These are phyloP conservation scores for Daldinia concentrica DNA, from an alignment of 495 filamentous ascomycete genomes.

Conservation along the genomic window DNA sequence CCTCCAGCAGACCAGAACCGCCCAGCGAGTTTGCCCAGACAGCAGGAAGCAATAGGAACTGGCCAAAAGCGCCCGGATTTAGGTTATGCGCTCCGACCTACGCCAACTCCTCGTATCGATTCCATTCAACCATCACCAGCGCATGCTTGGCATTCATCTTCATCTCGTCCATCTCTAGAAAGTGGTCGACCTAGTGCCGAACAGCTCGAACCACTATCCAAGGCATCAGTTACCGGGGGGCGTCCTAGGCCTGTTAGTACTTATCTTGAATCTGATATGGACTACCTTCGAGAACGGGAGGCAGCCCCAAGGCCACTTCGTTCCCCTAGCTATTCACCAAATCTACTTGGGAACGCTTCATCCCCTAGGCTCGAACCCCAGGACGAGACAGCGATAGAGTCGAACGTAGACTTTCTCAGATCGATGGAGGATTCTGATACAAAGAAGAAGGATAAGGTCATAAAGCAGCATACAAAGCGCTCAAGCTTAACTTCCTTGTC, in stretches of 20 bases:
- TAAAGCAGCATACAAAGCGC: conserved; percentile 77
- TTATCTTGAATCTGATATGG: conserved; percentile 80
- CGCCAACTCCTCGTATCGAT: conserved; percentile 48
- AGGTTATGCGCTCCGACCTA: conserved; percentile 33
- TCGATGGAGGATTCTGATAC: conserved; percentile 76
- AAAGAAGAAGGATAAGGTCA: conserved; percentile 73
- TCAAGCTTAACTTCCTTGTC: conserved; percentile 82
- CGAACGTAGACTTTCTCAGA: conserved; percentile 87
- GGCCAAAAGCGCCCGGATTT: conserved; percentile 47
- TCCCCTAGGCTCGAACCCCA: conserved; percentile 54
- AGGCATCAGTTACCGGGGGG: conserved; percentile 38
- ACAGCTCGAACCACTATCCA: conserved; percentile 60
- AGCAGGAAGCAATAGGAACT: conserved; percentile 50
- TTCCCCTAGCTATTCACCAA: conserved; percentile 52
- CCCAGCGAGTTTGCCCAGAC: conserved; percentile 62
- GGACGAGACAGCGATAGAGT: conserved; percentile 77
- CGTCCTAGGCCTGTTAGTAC: conserved; percentile 76
- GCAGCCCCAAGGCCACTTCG: conserved; percentile 48
- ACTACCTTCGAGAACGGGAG: conserved; percentile 74
- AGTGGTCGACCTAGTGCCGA: conserved; percentile 72
- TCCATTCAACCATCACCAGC: conserved; percentile 61
- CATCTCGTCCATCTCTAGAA: conserved; percentile 84
- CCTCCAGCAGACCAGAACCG: conserved; percentile 64
- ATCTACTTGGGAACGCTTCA: conserved; percentile 50
- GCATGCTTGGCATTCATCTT: conserved; percentile 63